Base-by-base conservation (phyloP, 805 yeast species). In the Grigorovia humatica region DNA sequence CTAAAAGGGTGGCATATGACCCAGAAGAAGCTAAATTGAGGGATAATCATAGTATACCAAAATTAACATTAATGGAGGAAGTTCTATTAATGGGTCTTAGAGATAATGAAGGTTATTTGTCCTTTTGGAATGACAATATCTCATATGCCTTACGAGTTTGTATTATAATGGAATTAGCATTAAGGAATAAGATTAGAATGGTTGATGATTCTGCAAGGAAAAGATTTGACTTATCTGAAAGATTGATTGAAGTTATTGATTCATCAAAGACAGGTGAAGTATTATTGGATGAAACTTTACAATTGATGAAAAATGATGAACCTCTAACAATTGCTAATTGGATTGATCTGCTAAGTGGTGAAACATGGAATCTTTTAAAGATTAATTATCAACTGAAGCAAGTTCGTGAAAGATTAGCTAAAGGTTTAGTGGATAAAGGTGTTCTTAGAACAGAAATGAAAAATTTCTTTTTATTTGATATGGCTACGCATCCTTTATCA, bases 91-190 rank as follows among this genome's bases (percentile, higher is more conserved):
- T 93, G 73, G 99, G 99, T 5, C 76, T 93, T 57, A 90, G 91
- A 64, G 98, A 93, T 70, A 85, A 86, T 60, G 98, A 93, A 69
- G 99, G 99, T 12, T 89, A 91, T 68, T 74, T 93, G 46, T 88
- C 96, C 30, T 93, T 93, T 70, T 93, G 99, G 99, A 93, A 93
- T 66, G 99, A 93, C 70, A 90, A 88, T 69, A 90, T 93, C 51
- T 88, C 97, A 23, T 93, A 93, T 71, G 96, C 97, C 1, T 76
- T 93, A 54, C 81, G 99, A 61, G 99, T 99, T 12, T 85, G 96
- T 66, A 91, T 93, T 54, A 64, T 93, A 50, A 77, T 93, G 66
- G 99, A 93, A 69, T 76, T 93, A 69, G 96, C 97, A 2, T 80
- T 93, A 62, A 80, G 97, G 59, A 90, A 89, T 53, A 86, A 87